Conservation (phyloP, 2,329 filamentous ascomycete genomes). For the Xylariaceae sp. region DNA sequence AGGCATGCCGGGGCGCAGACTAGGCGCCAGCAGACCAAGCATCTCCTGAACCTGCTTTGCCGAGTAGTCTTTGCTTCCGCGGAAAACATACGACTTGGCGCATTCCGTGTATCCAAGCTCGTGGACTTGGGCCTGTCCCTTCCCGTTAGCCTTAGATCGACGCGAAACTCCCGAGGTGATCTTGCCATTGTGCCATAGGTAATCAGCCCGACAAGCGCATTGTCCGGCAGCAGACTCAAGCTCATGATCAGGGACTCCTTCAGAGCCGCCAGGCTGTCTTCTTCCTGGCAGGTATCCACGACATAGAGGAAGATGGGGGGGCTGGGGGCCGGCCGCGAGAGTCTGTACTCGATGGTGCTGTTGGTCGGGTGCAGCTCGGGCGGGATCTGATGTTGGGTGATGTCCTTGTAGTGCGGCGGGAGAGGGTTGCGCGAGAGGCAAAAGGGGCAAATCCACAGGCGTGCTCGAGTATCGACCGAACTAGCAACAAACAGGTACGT, state of each 20-base stretch:
- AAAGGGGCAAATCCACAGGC: constrained; percentile 85
- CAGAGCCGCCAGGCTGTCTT: constrained; percentile 72
- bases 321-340: constrained; percentile 74
- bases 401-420: constrained; percentile 84
- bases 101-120: constrained; percentile 98
- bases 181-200: constrained; percentile 88
- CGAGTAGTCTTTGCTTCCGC: constrained; percentile 95
- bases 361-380: constrained; percentile 75
- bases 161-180: neutral
- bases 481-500: constrained; percentile 34
- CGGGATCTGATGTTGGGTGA: constrained; percentile 73
- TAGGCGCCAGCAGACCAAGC: constrained; percentile 73
- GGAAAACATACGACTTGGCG: constrained; percentile 97
- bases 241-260: constrained; percentile 86
- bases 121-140: constrained; percentile 74
- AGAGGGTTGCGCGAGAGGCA: constrained; percentile 77
- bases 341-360: constrained; percentile 83
- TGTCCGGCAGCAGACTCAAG: constrained; percentile 71
- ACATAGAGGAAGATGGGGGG: constrained; percentile 83
- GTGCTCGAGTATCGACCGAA: constrained; percentile 75
- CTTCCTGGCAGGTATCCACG: constrained; percentile 82
- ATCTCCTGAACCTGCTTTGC: constrained; percentile 99
- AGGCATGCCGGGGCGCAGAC: constrained; percentile 65
- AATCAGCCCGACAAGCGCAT: constrained; percentile 74
- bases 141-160: constrained; percentile 14